Conservation (phyloP, 2,329 filamentous ascomycete species). For the Calycina marina region DNA sequence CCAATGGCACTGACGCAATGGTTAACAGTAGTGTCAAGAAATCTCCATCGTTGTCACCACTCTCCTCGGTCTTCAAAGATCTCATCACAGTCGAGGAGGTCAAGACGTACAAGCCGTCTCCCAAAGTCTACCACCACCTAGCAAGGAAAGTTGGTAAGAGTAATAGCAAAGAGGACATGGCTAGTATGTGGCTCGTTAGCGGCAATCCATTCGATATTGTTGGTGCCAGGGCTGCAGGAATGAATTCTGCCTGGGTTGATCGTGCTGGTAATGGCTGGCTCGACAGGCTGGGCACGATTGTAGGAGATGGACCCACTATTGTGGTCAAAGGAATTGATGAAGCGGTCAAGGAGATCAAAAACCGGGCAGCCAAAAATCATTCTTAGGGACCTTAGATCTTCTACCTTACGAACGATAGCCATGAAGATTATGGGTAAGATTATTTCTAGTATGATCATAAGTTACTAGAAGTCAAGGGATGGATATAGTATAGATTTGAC, state of each 20-base stretch:
- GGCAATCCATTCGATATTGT: slow-evolving; percentile 62
- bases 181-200: slow-evolving; percentile 52
- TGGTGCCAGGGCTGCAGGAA: slow-evolving; percentile 44
- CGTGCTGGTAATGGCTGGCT: slow-evolving; percentile 46
- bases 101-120: slow-evolving; percentile 49
- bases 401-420: too few relatives aligned
- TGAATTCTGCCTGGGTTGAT: slow-evolving; percentile 57
- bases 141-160: slow-evolving; percentile 18
- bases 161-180: slow-evolving; percentile 23
- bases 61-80: slow-evolving; percentile 32
- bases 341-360: slow-evolving; percentile 30
- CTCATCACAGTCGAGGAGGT: slow-evolving; percentile 48
- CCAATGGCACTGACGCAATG: slow-evolving; percentile 53
- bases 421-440: too few relatives aligned
- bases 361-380: slow-evolving; percentile 18
- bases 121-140: slow-evolving; percentile 41
- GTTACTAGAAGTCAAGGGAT: too few relatives aligned
- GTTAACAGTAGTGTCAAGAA: slow-evolving; percentile 42
- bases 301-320: slow-evolving; percentile 33
- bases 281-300: slow-evolving; percentile 40
- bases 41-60: slow-evolving; percentile 38
- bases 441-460: too few relatives aligned
- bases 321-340: slow-evolving; percentile 41
- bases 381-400: slow-evolving; percentile 1
- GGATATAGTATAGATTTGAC: too few relatives aligned